phyloP scores from a whole-genome alignment of 176 grass and related monocot genomes.

The Melocanna baccifera region DNA sequence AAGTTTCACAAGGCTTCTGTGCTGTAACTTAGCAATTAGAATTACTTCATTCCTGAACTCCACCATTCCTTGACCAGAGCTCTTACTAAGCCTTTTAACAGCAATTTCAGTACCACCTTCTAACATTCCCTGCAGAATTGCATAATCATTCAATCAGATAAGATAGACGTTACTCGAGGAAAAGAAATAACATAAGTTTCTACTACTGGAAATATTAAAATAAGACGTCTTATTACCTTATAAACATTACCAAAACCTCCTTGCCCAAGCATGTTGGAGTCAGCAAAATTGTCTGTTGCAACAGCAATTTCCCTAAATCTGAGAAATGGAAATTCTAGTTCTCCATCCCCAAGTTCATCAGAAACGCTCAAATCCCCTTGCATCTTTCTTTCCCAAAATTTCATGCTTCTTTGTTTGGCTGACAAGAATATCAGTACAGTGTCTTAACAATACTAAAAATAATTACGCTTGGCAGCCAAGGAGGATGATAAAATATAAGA shows the following conservation, averaged over 20 bases:
- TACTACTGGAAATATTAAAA: background rate
- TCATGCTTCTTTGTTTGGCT: background rate
- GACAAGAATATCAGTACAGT: background rate
- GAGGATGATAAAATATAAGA: background rate
- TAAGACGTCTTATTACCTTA: background rate
- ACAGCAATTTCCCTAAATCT: background rate
- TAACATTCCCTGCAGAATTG: background rate
- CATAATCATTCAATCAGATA: background rate
- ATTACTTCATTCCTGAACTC: constrained; percentile 40
- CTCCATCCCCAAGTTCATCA: background rate
- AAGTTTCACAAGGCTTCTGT: constrained; percentile 34
- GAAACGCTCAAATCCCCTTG: background rate
- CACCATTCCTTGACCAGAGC: constrained; percentile 5
- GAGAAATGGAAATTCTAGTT: background rate
- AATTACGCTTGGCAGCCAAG: background rate
- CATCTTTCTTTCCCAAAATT: constrained; percentile 3
- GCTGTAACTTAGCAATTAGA: constrained; percentile 29
- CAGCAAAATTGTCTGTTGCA: constrained; percentile 34
- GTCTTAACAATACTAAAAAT: background rate
- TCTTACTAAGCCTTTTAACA: constrained; percentile 28
- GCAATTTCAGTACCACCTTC: constrained; percentile 7
- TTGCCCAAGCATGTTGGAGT: constrained; percentile 5
- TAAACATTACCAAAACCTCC: constrained; percentile 43
- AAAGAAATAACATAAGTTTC: background rate
- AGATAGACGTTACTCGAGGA: background rate